Evolutionary conservation across 2,329 filamentous ascomycete genomes (phyloP).

Genomic region (Penicillium janthinellum): DNA sequence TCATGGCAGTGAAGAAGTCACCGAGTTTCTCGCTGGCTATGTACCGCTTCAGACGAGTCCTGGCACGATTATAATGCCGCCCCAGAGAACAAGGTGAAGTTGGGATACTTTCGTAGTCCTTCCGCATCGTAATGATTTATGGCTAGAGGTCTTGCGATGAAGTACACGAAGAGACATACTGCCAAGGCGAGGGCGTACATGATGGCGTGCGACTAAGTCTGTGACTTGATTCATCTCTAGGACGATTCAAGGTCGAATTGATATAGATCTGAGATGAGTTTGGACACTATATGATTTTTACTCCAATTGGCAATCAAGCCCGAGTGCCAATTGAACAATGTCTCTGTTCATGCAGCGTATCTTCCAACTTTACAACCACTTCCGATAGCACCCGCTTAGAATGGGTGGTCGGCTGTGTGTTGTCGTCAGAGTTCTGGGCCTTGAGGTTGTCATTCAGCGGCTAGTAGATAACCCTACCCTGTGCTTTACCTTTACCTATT

Average conservation of each 20-base stretch:
- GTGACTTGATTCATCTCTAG: background rate
- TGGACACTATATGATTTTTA: too few species aligned
- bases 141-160: background rate
- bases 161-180: background rate
- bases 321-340: too few species aligned
- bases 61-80: conserved; percentile 24
- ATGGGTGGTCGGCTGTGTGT: background rate
- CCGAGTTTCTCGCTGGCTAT: conserved; percentile 54
- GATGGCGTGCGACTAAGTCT: background rate
- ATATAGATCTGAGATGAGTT: background rate
- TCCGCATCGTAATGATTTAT: background rate
- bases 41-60: conserved; percentile 20
- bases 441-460: background rate
- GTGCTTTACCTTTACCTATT: background rate
- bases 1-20: conserved; percentile 58
- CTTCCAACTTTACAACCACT: background rate
- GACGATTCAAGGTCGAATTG: background rate
- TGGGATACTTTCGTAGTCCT: conserved; percentile 3
- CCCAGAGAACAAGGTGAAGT: conserved; percentile 10
- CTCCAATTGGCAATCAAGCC: too few species aligned
- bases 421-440: background rate
- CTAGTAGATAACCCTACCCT: background rate
- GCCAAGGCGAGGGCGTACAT: background rate
- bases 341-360: background rate
- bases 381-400: background rate